phyloP scores from a whole-genome alignment of 306 rosid species.

The Cucurbita maxima region DNA sequence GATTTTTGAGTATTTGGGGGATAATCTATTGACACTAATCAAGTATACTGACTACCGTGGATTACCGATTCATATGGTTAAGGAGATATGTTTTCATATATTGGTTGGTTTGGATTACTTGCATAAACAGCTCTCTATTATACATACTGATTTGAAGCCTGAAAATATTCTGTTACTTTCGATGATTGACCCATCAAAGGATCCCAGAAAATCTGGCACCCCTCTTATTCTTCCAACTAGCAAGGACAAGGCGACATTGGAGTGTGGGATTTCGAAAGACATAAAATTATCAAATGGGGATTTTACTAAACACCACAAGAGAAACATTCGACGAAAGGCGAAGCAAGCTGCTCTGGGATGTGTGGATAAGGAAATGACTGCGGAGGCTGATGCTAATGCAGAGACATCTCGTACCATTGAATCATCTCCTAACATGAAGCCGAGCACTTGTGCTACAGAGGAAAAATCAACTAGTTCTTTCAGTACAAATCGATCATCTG shows the following conservation, averaged over 20 bases:
- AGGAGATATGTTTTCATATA: constrained; percentile 76
- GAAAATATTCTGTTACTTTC: constrained; percentile 76
- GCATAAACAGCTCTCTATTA: constrained; percentile 79
- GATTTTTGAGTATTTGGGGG: constrained; percentile 94
- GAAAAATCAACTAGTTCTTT: constrained; percentile 40
- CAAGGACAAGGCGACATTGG: constrained; percentile 43
- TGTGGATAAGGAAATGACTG: constrained; percentile 46
- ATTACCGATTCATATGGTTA: constrained; percentile 67
- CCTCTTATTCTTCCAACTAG: constrained; percentile 45
- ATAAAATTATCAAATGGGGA: constrained; percentile 55
- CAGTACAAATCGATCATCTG: constrained; percentile 9
- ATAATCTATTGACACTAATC: constrained; percentile 76
- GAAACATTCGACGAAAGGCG: constrained; percentile 77
- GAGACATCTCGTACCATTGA: constrained; percentile 35
- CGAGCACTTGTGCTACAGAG: constrained; percentile 21
- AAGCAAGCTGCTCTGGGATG: constrained; percentile 82
- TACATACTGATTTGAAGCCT: constrained; percentile 92
- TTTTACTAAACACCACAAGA: constrained; percentile 60
- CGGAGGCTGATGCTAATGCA: constrained; percentile 37
- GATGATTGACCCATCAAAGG: constrained; percentile 69
- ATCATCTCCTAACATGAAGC: constrained; percentile 39
- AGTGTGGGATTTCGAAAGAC: constrained; percentile 34
- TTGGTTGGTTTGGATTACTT: constrained; percentile 91
- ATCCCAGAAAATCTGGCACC: constrained; percentile 55
- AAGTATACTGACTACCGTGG: constrained; percentile 76